Percentiles rank a stretch among this genome's conserved stretches.
Evolutionary conservation across 371 early-diverging fungal genomes (phyloP).

Genomic region (Saksenaea oblongispora): DNA sequence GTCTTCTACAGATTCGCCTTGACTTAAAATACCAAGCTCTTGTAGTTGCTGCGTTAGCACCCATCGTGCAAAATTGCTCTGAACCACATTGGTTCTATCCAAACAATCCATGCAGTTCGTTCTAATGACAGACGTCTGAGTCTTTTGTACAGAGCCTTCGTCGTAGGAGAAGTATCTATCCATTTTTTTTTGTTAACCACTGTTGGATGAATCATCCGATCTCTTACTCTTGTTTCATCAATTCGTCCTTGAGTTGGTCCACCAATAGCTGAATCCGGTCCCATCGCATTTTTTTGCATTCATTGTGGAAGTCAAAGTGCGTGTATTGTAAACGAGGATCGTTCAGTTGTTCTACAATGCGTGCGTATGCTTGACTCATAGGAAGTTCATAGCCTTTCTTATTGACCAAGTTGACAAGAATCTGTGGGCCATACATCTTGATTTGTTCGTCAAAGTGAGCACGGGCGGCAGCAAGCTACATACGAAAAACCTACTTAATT

Average conservation of each 20-base stretch:
- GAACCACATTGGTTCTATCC: slow-evolving; percentile 99
- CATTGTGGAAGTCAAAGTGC: slow-evolving; percentile 96
- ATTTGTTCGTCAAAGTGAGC: slow-evolving; percentile 78
- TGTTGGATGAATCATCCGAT: not conserved
- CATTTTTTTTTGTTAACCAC: slow-evolving; percentile 5
- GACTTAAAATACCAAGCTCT: slow-evolving; percentile 58
- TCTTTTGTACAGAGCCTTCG: slow-evolving; percentile 20
- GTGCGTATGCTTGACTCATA: slow-evolving; percentile 81
- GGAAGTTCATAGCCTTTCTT: slow-evolving; percentile 85
- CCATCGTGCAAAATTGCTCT: slow-evolving; percentile 83
- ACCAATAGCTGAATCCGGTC: slow-evolving; percentile 75
- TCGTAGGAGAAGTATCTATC: slow-evolving; percentile 23
- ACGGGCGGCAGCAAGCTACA: slow-evolving; percentile 48
- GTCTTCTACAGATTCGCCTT: slow-evolving; percentile 62
- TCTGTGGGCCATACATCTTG: slow-evolving; percentile 73
- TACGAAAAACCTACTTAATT: not conserved
- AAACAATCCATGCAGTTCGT: slow-evolving; percentile 99
- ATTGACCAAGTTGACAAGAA: slow-evolving; percentile 91
- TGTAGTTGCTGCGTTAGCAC: slow-evolving; percentile 69
- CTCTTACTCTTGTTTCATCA: slow-evolving; percentile 67
- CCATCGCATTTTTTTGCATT: slow-evolving; percentile 93
- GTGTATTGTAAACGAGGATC: slow-evolving; percentile 72
- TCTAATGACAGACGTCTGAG: slow-evolving; percentile 87
- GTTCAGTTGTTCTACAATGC: slow-evolving; percentile 58
- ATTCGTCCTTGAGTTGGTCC: slow-evolving; percentile 65